Base-by-base conservation (phyloP, 495 filamentous ascomycete species). In the Neurospora sp. region DNA sequence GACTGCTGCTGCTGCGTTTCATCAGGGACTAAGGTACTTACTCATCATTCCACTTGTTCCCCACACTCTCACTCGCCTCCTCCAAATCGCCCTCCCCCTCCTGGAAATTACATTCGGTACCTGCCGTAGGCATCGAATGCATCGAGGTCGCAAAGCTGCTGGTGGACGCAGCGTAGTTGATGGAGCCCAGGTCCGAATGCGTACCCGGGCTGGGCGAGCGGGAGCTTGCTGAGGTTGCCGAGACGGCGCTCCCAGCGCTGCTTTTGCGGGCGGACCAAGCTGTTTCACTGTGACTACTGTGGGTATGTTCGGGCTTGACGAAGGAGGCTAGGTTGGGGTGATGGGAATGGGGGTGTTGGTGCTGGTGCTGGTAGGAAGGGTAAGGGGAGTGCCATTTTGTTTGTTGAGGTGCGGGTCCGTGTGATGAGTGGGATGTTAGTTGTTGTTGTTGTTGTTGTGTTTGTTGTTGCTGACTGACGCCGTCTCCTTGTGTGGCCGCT, bases 141-240 rank as follows among this genome's bases (percentile, higher is more conserved):
- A 37, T 37, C 27, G 77, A 78, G n/a, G 77, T 78, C 12, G 72
- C 77, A 73, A 48, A 77, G 71, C 75, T 77, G 73, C 77, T 78
- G 20, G 54, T 77, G 18, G 76, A 77, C 1, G 72, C 72, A 40
- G 76, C 74, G 48, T 75, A 77, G 27, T 39, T 72, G 27, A 72
- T 75, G 14, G 76, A 77, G n/a, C 74, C 74, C 70, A 76, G 72
- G 14, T 75, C 75, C 12, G 76, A 70, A 5, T 71, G 66, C 41
- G 72, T 62, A 70, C 69, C 70, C 9, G 76, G 76, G 35, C 35
- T 16, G 74, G 76, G 76, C 31, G 76, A 77, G 18, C 76, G 75
- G 54, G 76, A 77, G 74, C 70, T 37, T 59, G 73, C 75, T n/a
- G 76, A 75, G 14, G 73, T 70, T 18, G 48, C 59, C 27, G 54